Evolutionary conservation across 2,329 filamentous ascomycete species (phyloP), one percentile per base, ranked within the genome.

Genomic region (Neonectria punicea): DNA sequence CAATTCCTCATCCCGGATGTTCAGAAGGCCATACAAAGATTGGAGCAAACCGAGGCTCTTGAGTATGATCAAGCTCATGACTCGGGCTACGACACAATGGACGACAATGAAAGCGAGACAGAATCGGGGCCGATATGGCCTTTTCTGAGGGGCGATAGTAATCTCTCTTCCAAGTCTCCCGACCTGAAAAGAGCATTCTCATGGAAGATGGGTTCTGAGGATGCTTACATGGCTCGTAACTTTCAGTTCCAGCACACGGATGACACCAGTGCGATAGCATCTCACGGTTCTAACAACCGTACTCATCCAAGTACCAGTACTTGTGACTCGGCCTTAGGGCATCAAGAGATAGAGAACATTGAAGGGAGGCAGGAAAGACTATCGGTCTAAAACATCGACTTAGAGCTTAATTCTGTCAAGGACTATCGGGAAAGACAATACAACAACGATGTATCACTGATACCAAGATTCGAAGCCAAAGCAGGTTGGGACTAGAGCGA

Each of bases 1-100:
- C 22, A 30, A 10, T 16, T 14, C 10, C 53, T 55, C 36, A 43
- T 44, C 14, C 34, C 25, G 9, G 14, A 55, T 44, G 7, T 55
- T 18, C 20, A 28, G 10, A 30, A 13, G 36, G n/a, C 14, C 8
- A n/a, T 30, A 25, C n/a, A 41, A 41, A 39, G 25, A 10, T 20
- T 55, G 22, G 36, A 25, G 16, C 14, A 43, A 11, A 55, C 9
- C 11, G 36, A 44, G 16, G 41, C 14, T 3, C 8, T 30, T 8
- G 36, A 16, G 2, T 14, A 22, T 6, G 53, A 55, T n/a, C 14
- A n/a, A 13, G 34, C 20, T 3, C 18, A 55, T 3, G 53, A 55
- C 20, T 55, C 53, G 13, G 53, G 36, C 4, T 55, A 55, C 10
- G 53, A 55, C 41, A 55, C 34, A n/a, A 36, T 55, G 36, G 53